A percentile compares a stretch with the other conserved stretches of the same genome.
Conservation (phyloP, 768 basidiomycete genomes). For the Paxillus ammoniavirescens region DNA sequence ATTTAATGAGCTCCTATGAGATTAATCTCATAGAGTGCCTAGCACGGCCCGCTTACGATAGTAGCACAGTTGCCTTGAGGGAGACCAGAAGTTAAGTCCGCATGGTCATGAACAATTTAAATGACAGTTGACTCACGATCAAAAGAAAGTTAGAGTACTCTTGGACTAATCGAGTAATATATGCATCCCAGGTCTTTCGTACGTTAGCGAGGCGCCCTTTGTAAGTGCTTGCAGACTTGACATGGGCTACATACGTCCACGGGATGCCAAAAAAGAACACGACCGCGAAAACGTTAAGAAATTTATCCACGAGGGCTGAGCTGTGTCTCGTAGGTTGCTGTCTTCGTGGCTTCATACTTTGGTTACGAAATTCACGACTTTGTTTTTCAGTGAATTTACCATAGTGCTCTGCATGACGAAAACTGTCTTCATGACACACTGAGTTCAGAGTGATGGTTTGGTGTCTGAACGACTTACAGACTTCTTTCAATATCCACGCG, state of each 20-base stretch:
- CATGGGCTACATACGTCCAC: slow-evolving; percentile 47
- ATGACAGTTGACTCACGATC: slow-evolving; percentile 38
- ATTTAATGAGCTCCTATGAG: background rate
- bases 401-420: slow-evolving; percentile 44
- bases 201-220: slow-evolving; percentile 47
- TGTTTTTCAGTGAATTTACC: slow-evolving; percentile 41
- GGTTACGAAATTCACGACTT: slow-evolving; percentile 14
- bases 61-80: slow-evolving; percentile 48
- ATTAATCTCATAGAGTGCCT: background rate
- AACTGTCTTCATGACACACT: slow-evolving; percentile 32
- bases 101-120: background rate
- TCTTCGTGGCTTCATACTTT: background rate
- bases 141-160: slow-evolving; percentile 59
- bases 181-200: slow-evolving; percentile 49
- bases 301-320: slow-evolving; percentile 2
- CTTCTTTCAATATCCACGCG: slow-evolving; percentile 50
- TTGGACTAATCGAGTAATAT: slow-evolving; percentile 48
- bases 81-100: background rate
- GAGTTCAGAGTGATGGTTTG: background rate
- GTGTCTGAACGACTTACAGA: slow-evolving; percentile 30
- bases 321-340: slow-evolving; percentile 11
- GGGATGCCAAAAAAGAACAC: slow-evolving; percentile 53
- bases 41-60: slow-evolving; percentile 40
- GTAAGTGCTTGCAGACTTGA: slow-evolving; percentile 47
- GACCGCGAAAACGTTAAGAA: slow-evolving; percentile 31